These are phyloP conservation scores for Dipteronia sinensis DNA, from an alignment of 345 rosid species.

Conservation along the genomic window DNA sequence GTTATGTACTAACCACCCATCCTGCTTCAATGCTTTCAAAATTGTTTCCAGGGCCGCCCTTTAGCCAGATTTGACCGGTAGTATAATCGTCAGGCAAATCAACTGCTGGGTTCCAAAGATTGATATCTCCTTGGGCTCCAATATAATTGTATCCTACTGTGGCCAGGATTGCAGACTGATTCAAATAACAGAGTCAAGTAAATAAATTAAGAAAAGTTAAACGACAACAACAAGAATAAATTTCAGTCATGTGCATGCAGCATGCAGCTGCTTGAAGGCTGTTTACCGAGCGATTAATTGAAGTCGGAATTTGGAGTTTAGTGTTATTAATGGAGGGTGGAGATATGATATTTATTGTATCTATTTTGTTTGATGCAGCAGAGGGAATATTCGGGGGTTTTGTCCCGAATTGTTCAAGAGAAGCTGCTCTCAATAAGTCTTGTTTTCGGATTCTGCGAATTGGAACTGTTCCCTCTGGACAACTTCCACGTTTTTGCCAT, in stretches of 20 bases:
- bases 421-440: conserved; percentile 45
- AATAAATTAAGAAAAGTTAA: background rate
- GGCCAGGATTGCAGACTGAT: conserved; percentile 32
- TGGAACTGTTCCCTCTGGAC: conserved; percentile 53
- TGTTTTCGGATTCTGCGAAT: conserved; percentile 41
- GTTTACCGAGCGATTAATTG: conserved; percentile 39
- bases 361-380: background rate
- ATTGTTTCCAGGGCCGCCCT: conserved; percentile 25
- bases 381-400: conserved; percentile 17
- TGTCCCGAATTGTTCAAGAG: conserved; percentile 32
- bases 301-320: background rate
- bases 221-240: background rate
- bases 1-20: conserved; percentile 43
- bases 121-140: conserved; percentile 47
- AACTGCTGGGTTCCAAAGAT: conserved; percentile 49
- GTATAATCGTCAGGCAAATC: conserved; percentile 34
- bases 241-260: background rate
- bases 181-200: background rate
- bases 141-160: conserved; percentile 37
- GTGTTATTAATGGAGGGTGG: background rate
- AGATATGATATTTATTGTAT: background rate
- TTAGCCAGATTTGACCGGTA: conserved; percentile 49
- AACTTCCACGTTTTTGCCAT: conserved; percentile 52
- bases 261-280: background rate
- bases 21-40: conserved; percentile 52